Conservation (phyloP, 2,329 filamentous ascomycete genomes). For the Colletotrichum costaricense region DNA sequence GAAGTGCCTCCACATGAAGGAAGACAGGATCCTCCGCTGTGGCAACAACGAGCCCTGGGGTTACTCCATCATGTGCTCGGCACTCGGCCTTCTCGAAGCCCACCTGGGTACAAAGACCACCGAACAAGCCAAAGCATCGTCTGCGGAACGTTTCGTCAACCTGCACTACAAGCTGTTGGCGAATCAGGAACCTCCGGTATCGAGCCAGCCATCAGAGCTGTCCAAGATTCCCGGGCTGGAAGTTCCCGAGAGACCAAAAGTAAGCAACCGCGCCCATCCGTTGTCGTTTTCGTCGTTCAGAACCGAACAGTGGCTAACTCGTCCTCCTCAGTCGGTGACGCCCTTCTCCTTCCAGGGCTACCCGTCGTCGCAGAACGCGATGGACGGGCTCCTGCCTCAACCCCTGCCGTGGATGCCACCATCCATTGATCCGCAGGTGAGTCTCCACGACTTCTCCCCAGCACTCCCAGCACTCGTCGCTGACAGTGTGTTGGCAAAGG, state of each 20-base stretch:
- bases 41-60: constrained; percentile 74
- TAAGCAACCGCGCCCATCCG: constrained; percentile 39
- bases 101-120: constrained; percentile 68
- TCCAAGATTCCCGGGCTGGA: constrained; percentile 45
- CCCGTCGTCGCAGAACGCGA: constrained; percentile 30
- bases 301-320: constrained; percentile 13
- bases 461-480: constrained; percentile 33
- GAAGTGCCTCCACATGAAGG: constrained; percentile 70
- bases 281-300: neutral
- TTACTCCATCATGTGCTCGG: constrained; percentile 72
- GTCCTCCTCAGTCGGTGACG: constrained; percentile 51
- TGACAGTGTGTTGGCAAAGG: constrained; percentile 40
- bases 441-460: constrained; percentile 36
- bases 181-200: constrained; percentile 60
- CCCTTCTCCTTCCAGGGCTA: constrained; percentile 50
- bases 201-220: constrained; percentile 44
- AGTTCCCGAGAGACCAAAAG: constrained; percentile 52
- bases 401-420: constrained; percentile 48
- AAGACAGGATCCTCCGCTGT: constrained; percentile 69
- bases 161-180: constrained; percentile 68
- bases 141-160: constrained; percentile 69
- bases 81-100: constrained; percentile 68
- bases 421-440: constrained; percentile 40
- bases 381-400: constrained; percentile 38
- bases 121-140: constrained; percentile 67